Evolutionary conservation across 2,329 filamentous ascomycete genomes (phyloP), one percentile per base, ranked within the genome.

Genomic region (Trichoderma afroharzianum): DNA sequence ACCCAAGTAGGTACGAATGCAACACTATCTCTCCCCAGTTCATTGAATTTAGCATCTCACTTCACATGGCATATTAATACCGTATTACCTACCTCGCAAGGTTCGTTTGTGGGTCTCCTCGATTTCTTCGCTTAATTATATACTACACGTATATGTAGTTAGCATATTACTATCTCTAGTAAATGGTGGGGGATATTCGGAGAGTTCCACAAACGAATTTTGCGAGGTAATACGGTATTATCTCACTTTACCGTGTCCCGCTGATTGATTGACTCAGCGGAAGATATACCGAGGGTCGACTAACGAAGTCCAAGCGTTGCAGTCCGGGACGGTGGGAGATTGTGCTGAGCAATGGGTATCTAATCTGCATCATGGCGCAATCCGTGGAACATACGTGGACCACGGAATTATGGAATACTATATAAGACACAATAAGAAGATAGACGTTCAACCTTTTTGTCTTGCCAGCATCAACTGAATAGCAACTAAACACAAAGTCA

Each of bases 291-390:
- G 55, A 69, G 26, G 11, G 21, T 58, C 57, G n/a, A n/a, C 28
- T 53, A 61, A 50, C 33, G 12, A 30, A 28, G 12, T 24, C 12
- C 11, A 28, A 69, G 39, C n/a, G 15, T 26, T 28, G 12, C 18
- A 59, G 18, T 28, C 14, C 12, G 21, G 14, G 7, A 26, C 21
- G 11, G 67, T 69, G 67, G 67, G 57, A 39, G n/a, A 4, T 59
- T 33, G 67, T 39, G 57, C n/a, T 33, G 8, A 21, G 30, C 6
- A 33, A 28, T 12, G 57, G 30, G 62, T 69, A 62, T 69, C 59
- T 69, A 69, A 69, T 33, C 66, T 26, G 21, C 15, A 26, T 6
- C 26, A 69, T 69, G 57, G 67, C 32, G 67, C 67, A 62, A 69
- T 69, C 8, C 18, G 11, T 28, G 30, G 28, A 36, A 30, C n/a